Percentiles rank a stretch among this genome's conserved stretches.
Evolutionary conservation across 345 rosid genomes (phyloP).

Genomic region (Eucalyptus coolabah): DNA sequence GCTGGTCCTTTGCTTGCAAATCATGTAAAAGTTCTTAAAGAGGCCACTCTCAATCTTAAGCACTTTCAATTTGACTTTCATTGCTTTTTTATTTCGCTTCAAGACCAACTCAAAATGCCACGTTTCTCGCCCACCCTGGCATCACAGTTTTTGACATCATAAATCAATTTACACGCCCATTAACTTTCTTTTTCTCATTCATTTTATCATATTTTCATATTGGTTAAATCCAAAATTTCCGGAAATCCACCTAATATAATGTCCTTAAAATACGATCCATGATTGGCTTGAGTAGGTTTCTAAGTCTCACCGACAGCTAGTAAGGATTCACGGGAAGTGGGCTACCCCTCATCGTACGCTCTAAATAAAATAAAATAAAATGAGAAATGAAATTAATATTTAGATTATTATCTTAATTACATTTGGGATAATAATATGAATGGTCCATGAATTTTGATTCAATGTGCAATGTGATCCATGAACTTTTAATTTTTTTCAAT

Average conservation of each 20-base stretch:
- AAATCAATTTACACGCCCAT: neutral
- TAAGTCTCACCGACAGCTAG: accelerated
- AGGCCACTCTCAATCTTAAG: neutral
- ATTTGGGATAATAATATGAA: accelerated
- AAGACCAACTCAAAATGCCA: neutral
- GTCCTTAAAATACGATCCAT: accelerated
- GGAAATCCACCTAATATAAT: too few species aligned
- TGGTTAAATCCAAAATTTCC: too few species aligned
- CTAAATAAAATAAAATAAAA: too few species aligned
- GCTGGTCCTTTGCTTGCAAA: neutral
- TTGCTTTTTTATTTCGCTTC: neutral
- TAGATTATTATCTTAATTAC: too few species aligned
- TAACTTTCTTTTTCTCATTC: too few species aligned
- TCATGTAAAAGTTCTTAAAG: neutral
- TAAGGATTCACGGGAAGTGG: accelerated
- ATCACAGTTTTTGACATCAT: neutral
- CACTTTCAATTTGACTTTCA: neutral
- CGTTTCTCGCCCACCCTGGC: neutral
- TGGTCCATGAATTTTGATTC: accelerated
- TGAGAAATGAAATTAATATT: too few species aligned
- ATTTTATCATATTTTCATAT: accelerated
- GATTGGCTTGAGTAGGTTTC: too few species aligned
- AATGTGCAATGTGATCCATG: accelerated
- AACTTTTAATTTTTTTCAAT: accelerated
- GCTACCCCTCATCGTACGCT: too few species aligned